These are phyloP conservation scores for Hypericum androsaemum DNA, from an alignment of 345 rosid species.

Conservation along the genomic window DNA sequence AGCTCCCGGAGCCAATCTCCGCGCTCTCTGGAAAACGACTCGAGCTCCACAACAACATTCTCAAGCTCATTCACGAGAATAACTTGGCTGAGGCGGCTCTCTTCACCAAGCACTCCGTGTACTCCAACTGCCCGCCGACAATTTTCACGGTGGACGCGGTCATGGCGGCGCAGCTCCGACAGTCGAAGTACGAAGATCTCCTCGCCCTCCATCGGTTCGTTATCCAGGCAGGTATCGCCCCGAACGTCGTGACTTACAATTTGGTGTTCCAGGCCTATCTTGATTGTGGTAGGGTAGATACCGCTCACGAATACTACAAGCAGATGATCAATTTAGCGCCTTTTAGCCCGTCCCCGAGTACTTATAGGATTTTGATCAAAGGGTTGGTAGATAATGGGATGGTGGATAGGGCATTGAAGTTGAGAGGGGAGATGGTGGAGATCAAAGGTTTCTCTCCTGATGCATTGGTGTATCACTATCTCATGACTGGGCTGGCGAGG, in stretches of 20 bases:
- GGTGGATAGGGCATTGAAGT: conserved; percentile 64
- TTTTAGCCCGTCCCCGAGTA: conserved; percentile 57
- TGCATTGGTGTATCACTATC: conserved; percentile 55
- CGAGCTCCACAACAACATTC: conserved; percentile 68
- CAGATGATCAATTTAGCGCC: conserved; percentile 61
- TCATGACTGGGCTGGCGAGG: conserved; percentile 57
- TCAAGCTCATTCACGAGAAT: conserved; percentile 55
- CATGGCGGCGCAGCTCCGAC: conserved; percentile 76
- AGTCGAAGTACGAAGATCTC: conserved; percentile 59
- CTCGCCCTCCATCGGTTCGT: conserved; percentile 70
- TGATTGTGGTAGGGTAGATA: conserved; percentile 67
- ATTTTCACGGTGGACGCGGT: conserved; percentile 78
- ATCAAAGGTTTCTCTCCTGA: conserved; percentile 50
- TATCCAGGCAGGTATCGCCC: conserved; percentile 71
- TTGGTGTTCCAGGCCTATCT: conserved; percentile 72
- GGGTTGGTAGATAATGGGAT: conserved; percentile 74
- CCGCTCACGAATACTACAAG: conserved; percentile 71
- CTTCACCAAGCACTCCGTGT: conserved; percentile 81
- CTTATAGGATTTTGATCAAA: conserved; percentile 60
- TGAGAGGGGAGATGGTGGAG: conserved; percentile 60
- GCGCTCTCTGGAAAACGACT: conserved; percentile 70
- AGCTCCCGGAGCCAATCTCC: conserved; percentile 67
- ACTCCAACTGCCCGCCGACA: conserved; percentile 88
- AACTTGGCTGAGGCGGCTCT: conserved; percentile 87
- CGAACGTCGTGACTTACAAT: conserved; percentile 66